Evolutionary conservation across 2,329 filamentous ascomycete genomes (phyloP).

Genomic region (Phialemonium atrogriseum): DNA sequence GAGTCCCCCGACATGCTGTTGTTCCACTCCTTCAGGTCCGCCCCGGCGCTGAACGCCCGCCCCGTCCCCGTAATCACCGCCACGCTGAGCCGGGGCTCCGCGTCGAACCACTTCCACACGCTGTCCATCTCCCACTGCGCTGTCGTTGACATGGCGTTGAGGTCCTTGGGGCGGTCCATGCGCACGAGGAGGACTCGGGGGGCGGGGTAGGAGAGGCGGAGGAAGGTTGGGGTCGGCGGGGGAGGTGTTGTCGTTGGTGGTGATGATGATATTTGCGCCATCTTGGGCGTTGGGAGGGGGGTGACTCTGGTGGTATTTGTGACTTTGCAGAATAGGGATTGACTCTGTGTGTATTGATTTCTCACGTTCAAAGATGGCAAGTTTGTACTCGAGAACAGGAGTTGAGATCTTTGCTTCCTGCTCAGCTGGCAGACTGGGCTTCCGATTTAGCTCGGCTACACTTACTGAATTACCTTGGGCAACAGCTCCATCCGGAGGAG

Average conservation of each 20-base stretch:
- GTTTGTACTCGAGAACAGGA: too few species aligned
- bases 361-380: too few species aligned
- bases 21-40: slow-evolving; percentile 1
- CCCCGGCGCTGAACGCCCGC: slow-evolving; percentile 1
- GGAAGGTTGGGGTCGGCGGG: slow-evolving; percentile 22
- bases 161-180: slow-evolving; percentile 27
- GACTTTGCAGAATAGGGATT: too few species aligned
- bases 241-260: slow-evolving; percentile 22
- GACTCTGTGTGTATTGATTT: too few species aligned
- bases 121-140: slow-evolving; percentile 32
- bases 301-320: too few species aligned
- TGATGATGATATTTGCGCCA: too few species aligned
- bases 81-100: slow-evolving; percentile 15
- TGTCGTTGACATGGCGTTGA: slow-evolving; percentile 31
- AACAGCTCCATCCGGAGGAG: too few species aligned
- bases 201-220: slow-evolving; percentile 29
- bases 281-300: too few species aligned
- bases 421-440: too few species aligned
- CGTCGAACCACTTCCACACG: slow-evolving; percentile 32
- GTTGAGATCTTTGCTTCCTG: too few species aligned
- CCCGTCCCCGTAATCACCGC: slow-evolving; percentile 13
- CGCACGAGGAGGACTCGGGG: slow-evolving; percentile 30
- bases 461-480: too few species aligned
- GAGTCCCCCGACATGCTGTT: slow-evolving; percentile 16
- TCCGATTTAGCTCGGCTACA: too few species aligned